These are phyloP conservation scores for Coemansia sp. DNA, from an alignment of 192 early-diverging fungal species.

Conservation along the genomic window DNA sequence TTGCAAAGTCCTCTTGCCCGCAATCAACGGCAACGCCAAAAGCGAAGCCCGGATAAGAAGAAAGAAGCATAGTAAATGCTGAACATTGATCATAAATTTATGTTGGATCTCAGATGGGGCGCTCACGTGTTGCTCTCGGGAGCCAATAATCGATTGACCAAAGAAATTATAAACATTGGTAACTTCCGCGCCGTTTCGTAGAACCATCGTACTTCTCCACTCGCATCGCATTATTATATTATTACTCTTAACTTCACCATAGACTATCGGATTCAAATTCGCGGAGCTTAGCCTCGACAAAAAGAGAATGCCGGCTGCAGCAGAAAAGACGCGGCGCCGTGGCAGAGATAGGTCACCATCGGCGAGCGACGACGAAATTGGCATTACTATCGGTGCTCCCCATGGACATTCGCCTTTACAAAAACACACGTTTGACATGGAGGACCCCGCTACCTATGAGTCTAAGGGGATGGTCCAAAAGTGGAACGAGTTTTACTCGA, in stretches of 20 bases:
- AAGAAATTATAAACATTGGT: not conserved
- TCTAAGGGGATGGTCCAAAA: slow-evolving; percentile 3
- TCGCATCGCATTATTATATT: not conserved
- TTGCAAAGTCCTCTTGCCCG: not conserved
- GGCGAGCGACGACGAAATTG: slow-evolving; percentile 23
- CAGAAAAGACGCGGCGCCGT: slow-evolving; percentile 32
- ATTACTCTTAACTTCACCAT: not conserved
- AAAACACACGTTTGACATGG: slow-evolving; percentile 47
- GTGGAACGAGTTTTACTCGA: slow-evolving; percentile 40
- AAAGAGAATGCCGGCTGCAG: slow-evolving; percentile 13
- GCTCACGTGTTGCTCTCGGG: not conserved
- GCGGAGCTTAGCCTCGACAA: not conserved
- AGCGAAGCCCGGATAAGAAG: not conserved
- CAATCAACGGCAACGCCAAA: not conserved
- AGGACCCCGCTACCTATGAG: slow-evolving; percentile 40
- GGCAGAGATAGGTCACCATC: slow-evolving; percentile 18
- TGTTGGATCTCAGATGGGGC: not conserved
- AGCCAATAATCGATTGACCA: not conserved
- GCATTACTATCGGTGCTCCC: slow-evolving; percentile 36
- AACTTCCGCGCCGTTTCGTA: not conserved
- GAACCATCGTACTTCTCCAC: not conserved
- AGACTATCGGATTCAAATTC: not conserved
- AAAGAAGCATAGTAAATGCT: not conserved
- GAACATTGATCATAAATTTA: not conserved
- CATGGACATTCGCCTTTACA: slow-evolving; percentile 21